A percentile compares a stretch with the other conserved stretches of the same genome.
These are phyloP conservation scores for Solanum virginianum DNA, from an alignment of 257 asterid species.

Conservation along the genomic window DNA sequence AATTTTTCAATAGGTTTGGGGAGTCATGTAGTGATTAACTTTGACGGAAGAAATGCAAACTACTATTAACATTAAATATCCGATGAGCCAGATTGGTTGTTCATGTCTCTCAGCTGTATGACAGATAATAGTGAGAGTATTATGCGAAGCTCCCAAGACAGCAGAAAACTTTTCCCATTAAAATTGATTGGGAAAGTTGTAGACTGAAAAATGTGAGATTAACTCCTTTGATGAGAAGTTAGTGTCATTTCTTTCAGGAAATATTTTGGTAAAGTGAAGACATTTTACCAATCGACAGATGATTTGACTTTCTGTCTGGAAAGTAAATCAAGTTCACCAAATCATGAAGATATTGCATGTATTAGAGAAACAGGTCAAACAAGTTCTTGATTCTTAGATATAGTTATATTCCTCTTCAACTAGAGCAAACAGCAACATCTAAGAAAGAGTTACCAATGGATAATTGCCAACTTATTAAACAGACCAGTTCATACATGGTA, in stretches of 20 bases:
- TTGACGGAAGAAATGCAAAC: not conserved
- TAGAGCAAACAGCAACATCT: not conserved
- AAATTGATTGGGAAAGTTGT: not conserved
- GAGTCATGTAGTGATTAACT: not conserved
- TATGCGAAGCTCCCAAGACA: not conserved
- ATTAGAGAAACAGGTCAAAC: not conserved
- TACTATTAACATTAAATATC: not conserved
- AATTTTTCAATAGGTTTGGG: not conserved
- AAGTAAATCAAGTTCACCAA: not conserved
- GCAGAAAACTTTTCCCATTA: not conserved
- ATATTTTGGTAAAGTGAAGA: not conserved
- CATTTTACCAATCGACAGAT: not conserved
- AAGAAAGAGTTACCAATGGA: not conserved
- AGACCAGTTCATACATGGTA: not conserved
- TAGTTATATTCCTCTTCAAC: not conserved
- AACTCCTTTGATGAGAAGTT: not conserved
- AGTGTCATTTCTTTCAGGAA: not conserved
- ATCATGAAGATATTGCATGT: not conserved
- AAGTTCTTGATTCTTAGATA: not conserved
- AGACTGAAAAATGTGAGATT: not conserved
- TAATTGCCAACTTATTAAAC: not conserved
- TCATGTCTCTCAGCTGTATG: not conserved
- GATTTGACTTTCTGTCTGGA: not conserved
- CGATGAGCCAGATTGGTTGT: not conserved
- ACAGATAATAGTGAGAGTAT: not conserved